phyloP scores from a whole-genome alignment of 495 filamentous ascomycete genomes.

The Podospora sp. region DNA sequence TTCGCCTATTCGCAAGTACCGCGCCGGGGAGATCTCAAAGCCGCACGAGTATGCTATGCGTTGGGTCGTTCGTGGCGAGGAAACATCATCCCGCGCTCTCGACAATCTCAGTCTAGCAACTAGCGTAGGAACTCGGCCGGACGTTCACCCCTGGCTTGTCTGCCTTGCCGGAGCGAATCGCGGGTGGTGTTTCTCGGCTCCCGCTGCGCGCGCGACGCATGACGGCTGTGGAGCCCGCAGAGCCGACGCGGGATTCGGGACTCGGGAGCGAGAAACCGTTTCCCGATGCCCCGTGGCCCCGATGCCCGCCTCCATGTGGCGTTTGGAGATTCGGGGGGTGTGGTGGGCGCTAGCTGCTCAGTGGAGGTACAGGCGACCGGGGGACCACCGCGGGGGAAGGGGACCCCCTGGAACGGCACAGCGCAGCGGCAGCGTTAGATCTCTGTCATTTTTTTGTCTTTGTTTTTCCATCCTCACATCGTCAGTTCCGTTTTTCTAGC shows the following conservation, averaged over 20 bases:
- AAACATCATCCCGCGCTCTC: constrained; percentile 1
- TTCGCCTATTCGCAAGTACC: neutral
- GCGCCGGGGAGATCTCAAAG: neutral
- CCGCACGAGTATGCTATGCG: neutral
- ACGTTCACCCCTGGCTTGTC: neutral
- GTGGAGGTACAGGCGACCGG: neutral
- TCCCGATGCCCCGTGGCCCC: neutral
- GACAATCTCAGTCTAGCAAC: neutral
- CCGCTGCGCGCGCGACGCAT: neutral
- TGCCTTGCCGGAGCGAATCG: neutral
- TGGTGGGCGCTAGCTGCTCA: no score
- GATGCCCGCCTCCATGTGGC: constrained; percentile 9
- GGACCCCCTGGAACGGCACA: neutral
- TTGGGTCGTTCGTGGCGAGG: neutral
- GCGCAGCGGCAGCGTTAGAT: neutral
- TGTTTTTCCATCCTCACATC: neutral
- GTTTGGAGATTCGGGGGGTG: neutral
- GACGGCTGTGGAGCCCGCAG: constrained; percentile 10
- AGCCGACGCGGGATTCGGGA: constrained; percentile 13
- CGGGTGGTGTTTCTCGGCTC: neutral
- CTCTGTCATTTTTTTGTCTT: neutral
- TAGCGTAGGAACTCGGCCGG: neutral
- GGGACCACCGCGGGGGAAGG: neutral
- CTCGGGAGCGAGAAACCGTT: neutral
- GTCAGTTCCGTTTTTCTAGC: neutral